Base-by-base conservation (phyloP, 345 rosid genomes). In the Aegle marmelos region DNA sequence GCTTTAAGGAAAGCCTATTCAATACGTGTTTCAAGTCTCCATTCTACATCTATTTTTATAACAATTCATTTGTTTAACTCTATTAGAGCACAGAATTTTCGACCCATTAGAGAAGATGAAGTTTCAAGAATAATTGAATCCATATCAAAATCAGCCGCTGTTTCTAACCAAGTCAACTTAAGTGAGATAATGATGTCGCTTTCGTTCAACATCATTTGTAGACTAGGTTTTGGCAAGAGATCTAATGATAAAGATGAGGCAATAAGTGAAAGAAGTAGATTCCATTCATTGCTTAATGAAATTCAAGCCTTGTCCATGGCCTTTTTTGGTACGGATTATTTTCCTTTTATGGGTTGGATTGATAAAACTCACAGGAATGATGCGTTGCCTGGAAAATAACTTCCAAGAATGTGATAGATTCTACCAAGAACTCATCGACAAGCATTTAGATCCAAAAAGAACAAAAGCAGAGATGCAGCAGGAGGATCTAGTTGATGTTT, bases 401-500 rank as follows among this genome's bases (percentile, higher is more conserved):
- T 83, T 82, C 65, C 69, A 41, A 4, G 81, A 82, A 73, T 77
- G 82, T 14, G 93, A 91, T 64, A 64, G 13, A 0, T 83, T 91
- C 79, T 88, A 83, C 41, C 83, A 85, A 58, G 73, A 80, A 39
- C 79, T 84, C 50, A 81, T 91, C 54, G 82, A 80, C 9, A 58
- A 88, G 0, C 92, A 91, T 69, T 83, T 79, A 58, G 77, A 76
- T 80, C 73, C 64, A 53, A 70, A 30, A 1, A 68, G 81, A 14
- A 37, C 28, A 33, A 74, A 64, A 60, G 0, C 57, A 53, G 57
- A 45, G 4, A 45, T 45, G 50, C 50, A 45, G 17, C 79, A 54
- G 2, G 89, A 86, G 53, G 89, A 88, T 78, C 78, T 90, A n/a
- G 56, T 86, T 30, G 87, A 85, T 65, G 80, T 87, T 33, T 80